A percentile compares a stretch with the other conserved stretches of the same genome.
Evolutionary conservation across 2,329 filamentous ascomycete genomes (phyloP).

Genomic region (Sphaerostilbella broomeana): DNA sequence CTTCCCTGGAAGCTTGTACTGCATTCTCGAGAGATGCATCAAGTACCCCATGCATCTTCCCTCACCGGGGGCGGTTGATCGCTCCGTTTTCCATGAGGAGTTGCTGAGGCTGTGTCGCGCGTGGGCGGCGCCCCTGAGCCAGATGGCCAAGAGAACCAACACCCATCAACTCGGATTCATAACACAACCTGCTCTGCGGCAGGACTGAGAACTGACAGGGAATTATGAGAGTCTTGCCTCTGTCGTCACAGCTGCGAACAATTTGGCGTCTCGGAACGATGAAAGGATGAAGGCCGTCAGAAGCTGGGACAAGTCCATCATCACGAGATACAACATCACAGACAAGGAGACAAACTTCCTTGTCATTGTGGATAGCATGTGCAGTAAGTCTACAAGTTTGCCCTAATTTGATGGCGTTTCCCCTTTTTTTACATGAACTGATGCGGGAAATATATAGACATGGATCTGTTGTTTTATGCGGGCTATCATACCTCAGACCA

Average conservation of each 20-base stretch:
- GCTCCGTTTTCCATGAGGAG: constrained; percentile 10
- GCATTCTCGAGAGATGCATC: constrained; percentile 27
- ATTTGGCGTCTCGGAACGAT: constrained; percentile 37
- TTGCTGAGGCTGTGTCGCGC: constrained; percentile 20
- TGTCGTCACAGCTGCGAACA: constrained; percentile 37
- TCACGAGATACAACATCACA: constrained; percentile 20
- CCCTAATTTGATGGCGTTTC: too few species aligned
- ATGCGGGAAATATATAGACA: constrained; percentile 15
- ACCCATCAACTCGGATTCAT: constrained; percentile 52
- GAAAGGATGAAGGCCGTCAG: constrained; percentile 36
- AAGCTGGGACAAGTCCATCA: constrained; percentile 39
- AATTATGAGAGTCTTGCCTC: constrained; percentile 32
- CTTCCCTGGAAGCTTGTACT: constrained; percentile 33
- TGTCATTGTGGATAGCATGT: constrained; percentile 38
- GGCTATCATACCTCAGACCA: constrained; percentile 26
- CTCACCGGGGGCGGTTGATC: background rate
- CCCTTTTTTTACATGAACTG: background rate
- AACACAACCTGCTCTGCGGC: constrained; percentile 39
- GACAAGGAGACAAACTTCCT: constrained; percentile 27
- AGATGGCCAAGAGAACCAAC: constrained; percentile 36
- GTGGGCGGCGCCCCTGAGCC: constrained; percentile 31
- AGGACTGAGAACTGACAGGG: constrained; percentile 41
- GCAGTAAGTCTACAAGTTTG: constrained; percentile 24
- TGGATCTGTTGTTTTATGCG: constrained; percentile 34
- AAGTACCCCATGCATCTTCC: constrained; percentile 21